Evolutionary conservation across 208 protist species (phyloP).

Genomic region (Porcisia hertigi): DNA sequence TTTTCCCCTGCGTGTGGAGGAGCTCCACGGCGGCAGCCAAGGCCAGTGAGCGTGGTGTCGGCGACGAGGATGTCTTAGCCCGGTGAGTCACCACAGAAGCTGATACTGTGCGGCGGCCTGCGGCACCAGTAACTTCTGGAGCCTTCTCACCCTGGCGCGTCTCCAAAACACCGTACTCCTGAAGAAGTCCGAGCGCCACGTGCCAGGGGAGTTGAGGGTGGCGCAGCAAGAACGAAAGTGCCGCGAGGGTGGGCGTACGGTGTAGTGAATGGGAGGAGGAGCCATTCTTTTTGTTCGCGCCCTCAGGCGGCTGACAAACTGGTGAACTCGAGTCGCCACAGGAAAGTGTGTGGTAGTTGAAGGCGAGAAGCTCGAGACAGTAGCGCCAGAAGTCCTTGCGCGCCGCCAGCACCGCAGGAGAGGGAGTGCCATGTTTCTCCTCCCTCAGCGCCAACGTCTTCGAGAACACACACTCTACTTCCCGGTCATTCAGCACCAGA

Average conservation of each 20-base stretch:
- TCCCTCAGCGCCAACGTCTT: conserved; percentile 29
- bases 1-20: conserved; percentile 12
- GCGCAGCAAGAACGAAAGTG: conserved; percentile 52
- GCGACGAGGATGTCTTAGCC: not conserved
- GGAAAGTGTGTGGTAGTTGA: conserved; percentile 35
- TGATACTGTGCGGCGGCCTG: not conserved
- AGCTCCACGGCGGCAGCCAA: conserved; percentile 19
- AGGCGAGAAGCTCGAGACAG: conserved; percentile 36
- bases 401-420: not conserved
- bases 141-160: not conserved
- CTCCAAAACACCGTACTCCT: conserved; percentile 11
- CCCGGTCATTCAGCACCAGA: conserved; percentile 41
- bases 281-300: not conserved
- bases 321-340: not conserved
- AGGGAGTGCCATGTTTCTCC: not conserved
- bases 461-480: conserved; percentile 60
- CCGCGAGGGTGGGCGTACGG: conserved; percentile 30
- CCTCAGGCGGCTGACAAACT: not conserved
- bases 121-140: not conserved
- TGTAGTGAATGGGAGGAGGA: not conserved
- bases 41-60: conserved; percentile 9
- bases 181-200: conserved; percentile 35
- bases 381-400: conserved; percentile 42
- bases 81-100: not conserved
- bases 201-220: conserved; percentile 44